A percentile compares a stretch with the other conserved stretches of the same genome.
phyloP scores from a whole-genome alignment of 2,329 filamentous ascomycete species.

The Phialophora macrospora region DNA sequence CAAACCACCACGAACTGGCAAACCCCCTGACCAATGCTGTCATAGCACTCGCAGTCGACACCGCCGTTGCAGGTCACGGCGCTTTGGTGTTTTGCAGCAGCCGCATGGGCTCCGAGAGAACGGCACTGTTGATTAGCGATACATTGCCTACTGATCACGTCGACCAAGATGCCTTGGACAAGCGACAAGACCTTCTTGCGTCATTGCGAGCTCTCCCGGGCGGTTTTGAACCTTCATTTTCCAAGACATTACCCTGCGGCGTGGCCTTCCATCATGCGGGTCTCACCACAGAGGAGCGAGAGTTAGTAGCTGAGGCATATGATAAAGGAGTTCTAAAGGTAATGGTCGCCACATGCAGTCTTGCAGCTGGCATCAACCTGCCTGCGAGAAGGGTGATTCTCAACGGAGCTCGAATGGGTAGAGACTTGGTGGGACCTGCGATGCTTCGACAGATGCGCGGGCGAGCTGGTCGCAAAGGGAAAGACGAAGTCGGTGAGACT shows the following conservation, averaged over 20 bases:
- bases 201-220: constrained; percentile 69
- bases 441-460: constrained; percentile 84
- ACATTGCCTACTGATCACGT: constrained; percentile 62
- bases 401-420: constrained; percentile 75
- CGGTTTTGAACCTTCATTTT: constrained; percentile 68
- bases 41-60: constrained; percentile 71
- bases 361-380: constrained; percentile 83
- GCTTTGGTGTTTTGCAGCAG: constrained; percentile 76
- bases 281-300: constrained; percentile 75
- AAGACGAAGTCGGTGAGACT: constrained; percentile 76
- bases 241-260: constrained; percentile 67
- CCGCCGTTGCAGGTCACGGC: constrained; percentile 69
- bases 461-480: constrained; percentile 76
- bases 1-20: constrained; percentile 64
- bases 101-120: constrained; percentile 68
- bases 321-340: constrained; percentile 70
- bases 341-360: constrained; percentile 76
- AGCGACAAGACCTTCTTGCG: constrained; percentile 66
- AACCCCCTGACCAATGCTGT: constrained; percentile 72
- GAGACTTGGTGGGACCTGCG: constrained; percentile 75
- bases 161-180: constrained; percentile 58
- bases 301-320: constrained; percentile 72
- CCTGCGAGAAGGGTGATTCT: constrained; percentile 74
- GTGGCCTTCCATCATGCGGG: constrained; percentile 73
- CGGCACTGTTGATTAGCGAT: constrained; percentile 70